phyloP scores from a whole-genome alignment of 1,284 basidiomycete genomes.

The Ustilago loliicola region DNA sequence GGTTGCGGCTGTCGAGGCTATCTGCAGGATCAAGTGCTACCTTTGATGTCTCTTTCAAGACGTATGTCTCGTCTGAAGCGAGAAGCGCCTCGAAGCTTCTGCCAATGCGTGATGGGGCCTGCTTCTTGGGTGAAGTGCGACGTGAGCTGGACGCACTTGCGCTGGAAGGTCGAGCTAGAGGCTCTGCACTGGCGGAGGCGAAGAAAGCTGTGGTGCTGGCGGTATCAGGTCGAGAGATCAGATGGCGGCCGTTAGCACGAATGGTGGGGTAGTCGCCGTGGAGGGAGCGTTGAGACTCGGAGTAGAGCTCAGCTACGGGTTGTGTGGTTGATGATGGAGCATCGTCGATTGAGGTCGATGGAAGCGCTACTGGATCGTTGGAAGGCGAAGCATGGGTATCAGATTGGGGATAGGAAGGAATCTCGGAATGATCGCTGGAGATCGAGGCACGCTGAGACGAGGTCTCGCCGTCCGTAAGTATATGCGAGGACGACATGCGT shows the following conservation, averaged over 20 bases:
- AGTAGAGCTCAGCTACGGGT: conserved; percentile 13
- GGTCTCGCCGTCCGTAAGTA: conserved; percentile 20
- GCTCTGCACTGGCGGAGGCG: conserved; percentile 28
- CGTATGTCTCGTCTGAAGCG: conserved; percentile 55
- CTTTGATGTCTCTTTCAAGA: conserved; percentile 43
- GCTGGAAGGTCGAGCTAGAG: conserved; percentile 7
- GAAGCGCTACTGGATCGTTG: conserved; percentile 17
- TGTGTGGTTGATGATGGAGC: conserved; percentile 7
- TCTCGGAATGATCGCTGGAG: conserved; percentile 45
- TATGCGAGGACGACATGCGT: conserved; percentile 29
- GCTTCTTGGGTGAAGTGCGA: conserved; percentile 26
- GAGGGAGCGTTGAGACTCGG: conserved; percentile 8
- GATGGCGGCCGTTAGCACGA: conserved; percentile 4
- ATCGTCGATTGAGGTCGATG: conserved; percentile 1
- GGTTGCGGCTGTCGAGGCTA: neutral
- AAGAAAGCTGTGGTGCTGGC: conserved; percentile 37
- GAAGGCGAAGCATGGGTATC: conserved; percentile 16
- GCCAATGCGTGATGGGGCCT: conserved; percentile 36
- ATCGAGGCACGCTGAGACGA: conserved; percentile 21
- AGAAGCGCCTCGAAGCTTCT: conserved; percentile 56
- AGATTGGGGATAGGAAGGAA: conserved; percentile 36
- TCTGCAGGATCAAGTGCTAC: conserved; percentile 31
- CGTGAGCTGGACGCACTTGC: conserved; percentile 21
- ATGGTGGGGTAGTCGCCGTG: conserved; percentile 14
- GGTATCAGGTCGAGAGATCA: conserved; percentile 20